These are phyloP conservation scores for Botrytis porri DNA, from an alignment of 2,329 filamentous ascomycete species.

Conservation along the genomic window DNA sequence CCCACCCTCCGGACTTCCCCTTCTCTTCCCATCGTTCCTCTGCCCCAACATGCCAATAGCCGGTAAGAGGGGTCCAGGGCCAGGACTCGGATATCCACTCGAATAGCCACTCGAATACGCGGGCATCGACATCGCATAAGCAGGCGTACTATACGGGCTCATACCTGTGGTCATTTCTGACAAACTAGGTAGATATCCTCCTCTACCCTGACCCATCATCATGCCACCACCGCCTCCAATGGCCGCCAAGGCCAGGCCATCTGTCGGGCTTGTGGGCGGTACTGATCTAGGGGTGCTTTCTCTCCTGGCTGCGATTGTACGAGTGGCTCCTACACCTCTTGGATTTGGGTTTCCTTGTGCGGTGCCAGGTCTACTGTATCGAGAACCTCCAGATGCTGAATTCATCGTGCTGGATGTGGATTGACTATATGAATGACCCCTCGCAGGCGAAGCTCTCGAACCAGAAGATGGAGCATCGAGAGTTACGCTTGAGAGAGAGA, in stretches of 20 bases:
- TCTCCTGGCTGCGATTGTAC: slow-evolving; percentile 36
- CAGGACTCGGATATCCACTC: slow-evolving; percentile 42
- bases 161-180: slow-evolving; percentile 63
- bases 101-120: slow-evolving; percentile 21
- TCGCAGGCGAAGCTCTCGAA: slow-evolving; percentile 45
- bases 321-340: slow-evolving; percentile 23
- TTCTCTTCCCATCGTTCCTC: slow-evolving; percentile 47
- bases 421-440: slow-evolving; percentile 34
- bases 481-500: slow-evolving; percentile 63
- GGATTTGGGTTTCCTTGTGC: slow-evolving; percentile 25
- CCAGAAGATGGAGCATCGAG: slow-evolving; percentile 43
- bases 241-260: slow-evolving; percentile 37
- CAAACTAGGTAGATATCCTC: slow-evolving; percentile 53
- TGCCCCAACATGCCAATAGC: slow-evolving; percentile 31
- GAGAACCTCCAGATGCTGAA: slow-evolving; percentile 22
- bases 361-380: slow-evolving; percentile 32
- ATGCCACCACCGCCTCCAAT: slow-evolving; percentile 33
- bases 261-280: slow-evolving; percentile 41
- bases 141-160: slow-evolving; percentile 58
- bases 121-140: slow-evolving; percentile 45
- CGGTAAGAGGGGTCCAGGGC: slow-evolving; percentile 42
- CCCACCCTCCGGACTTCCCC: slow-evolving; percentile 49
- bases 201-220: slow-evolving; percentile 32
- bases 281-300: slow-evolving; percentile 38
- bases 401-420: slow-evolving; percentile 31